Conservation (phyloP, 1,284 basidiomycete species). For the Gastroboletus turbinatus region DNA sequence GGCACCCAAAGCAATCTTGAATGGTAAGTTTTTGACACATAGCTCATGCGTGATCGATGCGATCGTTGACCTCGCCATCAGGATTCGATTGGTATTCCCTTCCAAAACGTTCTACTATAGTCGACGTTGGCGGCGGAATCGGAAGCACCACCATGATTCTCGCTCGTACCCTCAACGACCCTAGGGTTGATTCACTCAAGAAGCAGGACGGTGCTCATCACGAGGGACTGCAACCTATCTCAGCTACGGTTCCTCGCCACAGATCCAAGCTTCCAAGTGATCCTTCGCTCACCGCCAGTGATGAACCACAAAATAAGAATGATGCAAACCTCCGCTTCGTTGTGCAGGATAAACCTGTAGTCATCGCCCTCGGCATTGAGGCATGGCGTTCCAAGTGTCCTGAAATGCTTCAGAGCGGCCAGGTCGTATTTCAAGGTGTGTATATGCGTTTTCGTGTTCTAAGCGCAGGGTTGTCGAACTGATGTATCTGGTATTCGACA, state of each 20-base stretch:
- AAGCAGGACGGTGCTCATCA: neutral
- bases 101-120: slow-evolving; percentile 53
- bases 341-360: slow-evolving; percentile 67
- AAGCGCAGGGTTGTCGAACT: neutral
- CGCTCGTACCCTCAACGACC: slow-evolving; percentile 48
- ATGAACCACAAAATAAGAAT: slow-evolving; percentile 2
- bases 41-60: no score
- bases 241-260: neutral
- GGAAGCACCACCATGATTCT: slow-evolving; percentile 71
- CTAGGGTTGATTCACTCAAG: neutral
- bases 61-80: no score
- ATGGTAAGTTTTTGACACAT: no score
- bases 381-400: slow-evolving; percentile 65
- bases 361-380: slow-evolving; percentile 59
- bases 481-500: neutral
- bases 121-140: slow-evolving; percentile 77
- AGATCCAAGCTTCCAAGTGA: slow-evolving; percentile 1
- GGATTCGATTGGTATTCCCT: slow-evolving; percentile 51
- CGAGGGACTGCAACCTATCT: neutral
- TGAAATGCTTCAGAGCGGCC: slow-evolving; percentile 55
- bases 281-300: neutral
- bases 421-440: slow-evolving; percentile 57
- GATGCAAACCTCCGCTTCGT: slow-evolving; percentile 43
- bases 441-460: neutral
- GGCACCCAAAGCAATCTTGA: no score